These are phyloP conservation scores for Verticillium alfalfae DNA, from an alignment of 2,329 filamentous ascomycete genomes.

Conservation along the genomic window DNA sequence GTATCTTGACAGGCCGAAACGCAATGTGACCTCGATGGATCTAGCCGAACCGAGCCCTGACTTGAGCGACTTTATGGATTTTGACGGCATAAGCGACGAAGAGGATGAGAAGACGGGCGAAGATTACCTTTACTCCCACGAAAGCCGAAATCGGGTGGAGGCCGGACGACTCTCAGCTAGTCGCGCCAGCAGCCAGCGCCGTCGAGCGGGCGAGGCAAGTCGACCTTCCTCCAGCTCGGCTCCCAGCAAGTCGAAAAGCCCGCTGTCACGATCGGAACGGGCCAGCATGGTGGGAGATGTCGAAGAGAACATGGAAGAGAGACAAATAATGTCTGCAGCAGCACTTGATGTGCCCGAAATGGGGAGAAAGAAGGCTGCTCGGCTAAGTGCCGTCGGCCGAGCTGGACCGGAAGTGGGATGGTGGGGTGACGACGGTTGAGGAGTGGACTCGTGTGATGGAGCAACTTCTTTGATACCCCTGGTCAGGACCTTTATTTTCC, in stretches of 20 bases:
- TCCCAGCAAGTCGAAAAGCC: background rate
- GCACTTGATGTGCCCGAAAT: constrained; percentile 5
- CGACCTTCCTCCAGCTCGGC: background rate
- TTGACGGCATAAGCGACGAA: constrained; percentile 18
- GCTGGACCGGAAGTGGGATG: constrained; percentile 23
- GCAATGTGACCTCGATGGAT: constrained; percentile 17
- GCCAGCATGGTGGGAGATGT: background rate
- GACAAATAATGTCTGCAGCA: background rate
- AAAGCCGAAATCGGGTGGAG: background rate
- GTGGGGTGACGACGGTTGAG: constrained; percentile 33
- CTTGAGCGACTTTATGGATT: constrained; percentile 31
- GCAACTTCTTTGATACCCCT: constrained; percentile 11
- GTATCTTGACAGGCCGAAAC: constrained; percentile 22
- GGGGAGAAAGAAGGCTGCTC: constrained; percentile 32
- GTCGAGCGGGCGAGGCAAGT: background rate
- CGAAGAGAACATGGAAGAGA: background rate
- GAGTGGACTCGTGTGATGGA: background rate
- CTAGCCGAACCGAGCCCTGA: constrained; percentile 26
- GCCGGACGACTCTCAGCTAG: background rate
- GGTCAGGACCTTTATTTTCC: constrained; percentile 10
- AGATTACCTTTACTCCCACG: background rate
- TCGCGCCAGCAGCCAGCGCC: background rate
- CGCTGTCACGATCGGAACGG: background rate
- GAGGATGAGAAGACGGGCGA: constrained; percentile 10
- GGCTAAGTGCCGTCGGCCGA: constrained; percentile 33